phyloP scores from a whole-genome alignment of 768 basidiomycete species.

The Suillus alpinus region DNA sequence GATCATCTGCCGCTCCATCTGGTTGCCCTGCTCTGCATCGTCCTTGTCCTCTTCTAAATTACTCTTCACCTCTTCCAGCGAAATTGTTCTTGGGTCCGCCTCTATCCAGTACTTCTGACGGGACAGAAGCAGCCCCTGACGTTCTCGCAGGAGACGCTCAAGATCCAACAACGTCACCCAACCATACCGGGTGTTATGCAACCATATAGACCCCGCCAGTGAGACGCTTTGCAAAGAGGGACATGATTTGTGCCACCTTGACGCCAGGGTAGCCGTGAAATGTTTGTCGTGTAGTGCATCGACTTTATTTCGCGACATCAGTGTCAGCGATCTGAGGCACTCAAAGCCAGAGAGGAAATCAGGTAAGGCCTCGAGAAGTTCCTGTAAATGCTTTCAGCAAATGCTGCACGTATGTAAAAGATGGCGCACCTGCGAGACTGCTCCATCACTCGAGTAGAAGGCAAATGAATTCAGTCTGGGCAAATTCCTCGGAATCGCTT shows the following conservation, averaged over 20 bases:
- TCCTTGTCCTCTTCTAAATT: background rate
- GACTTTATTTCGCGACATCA: constrained; percentile 21
- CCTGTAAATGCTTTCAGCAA: constrained; percentile 10
- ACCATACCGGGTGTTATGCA: constrained; percentile 16
- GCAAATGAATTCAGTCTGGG: constrained; percentile 18
- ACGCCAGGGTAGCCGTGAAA: constrained; percentile 9
- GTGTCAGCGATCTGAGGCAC: constrained; percentile 17
- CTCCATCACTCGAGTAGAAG: constrained; percentile 23
- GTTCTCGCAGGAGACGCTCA: constrained; percentile 11
- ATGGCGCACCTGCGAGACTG: constrained; percentile 18
- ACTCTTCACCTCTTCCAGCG: background rate
- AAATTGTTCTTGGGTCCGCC: background rate
- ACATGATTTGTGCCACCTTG: constrained; percentile 20
- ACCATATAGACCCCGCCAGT: constrained; percentile 16
- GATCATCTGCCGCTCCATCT: background rate
- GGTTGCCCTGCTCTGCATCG: background rate
- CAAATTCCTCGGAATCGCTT: constrained; percentile 16
- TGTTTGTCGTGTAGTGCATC: constrained; percentile 18
- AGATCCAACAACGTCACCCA: constrained; percentile 22
- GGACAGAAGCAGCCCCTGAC: constrained; percentile 9
- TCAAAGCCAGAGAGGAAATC: constrained; percentile 21
- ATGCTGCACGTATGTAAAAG: background rate
- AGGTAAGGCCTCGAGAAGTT: constrained; percentile 18
- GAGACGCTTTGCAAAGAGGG: constrained; percentile 22
- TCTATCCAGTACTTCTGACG: constrained; percentile 2